phyloP scores from a whole-genome alignment of 2,329 filamentous ascomycete genomes.

The Microcyclospora tardicrescens region DNA sequence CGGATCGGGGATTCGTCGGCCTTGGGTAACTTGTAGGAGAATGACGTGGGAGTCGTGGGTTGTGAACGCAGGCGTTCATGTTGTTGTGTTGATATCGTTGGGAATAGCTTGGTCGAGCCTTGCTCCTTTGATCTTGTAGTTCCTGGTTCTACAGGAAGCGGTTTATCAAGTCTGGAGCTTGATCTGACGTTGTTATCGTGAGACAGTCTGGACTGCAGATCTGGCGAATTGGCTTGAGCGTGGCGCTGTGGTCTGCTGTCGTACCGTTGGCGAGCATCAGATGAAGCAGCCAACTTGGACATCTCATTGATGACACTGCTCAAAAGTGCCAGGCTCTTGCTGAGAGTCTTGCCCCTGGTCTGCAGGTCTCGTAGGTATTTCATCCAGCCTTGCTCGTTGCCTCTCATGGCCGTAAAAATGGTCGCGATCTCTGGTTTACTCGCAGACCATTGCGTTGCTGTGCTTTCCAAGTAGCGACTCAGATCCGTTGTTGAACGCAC shows the following conservation, averaged over 20 bases:
- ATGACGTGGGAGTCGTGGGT: not conserved
- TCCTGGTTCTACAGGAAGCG: slow-evolving; percentile 14
- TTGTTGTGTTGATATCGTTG: slow-evolving; percentile 5
- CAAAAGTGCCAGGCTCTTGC: slow-evolving; percentile 56
- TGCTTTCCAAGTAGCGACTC: slow-evolving; percentile 56
- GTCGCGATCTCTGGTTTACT: slow-evolving; percentile 49
- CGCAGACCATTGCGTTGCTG: slow-evolving; percentile 42
- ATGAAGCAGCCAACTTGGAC: slow-evolving; percentile 69
- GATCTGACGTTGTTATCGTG: not conserved
- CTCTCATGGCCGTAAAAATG: slow-evolving; percentile 80
- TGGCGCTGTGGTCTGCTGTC: slow-evolving; percentile 6
- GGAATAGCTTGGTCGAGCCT: slow-evolving; percentile 5
- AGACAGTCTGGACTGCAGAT: slow-evolving; percentile 10
- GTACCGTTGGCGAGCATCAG: slow-evolving; percentile 38
- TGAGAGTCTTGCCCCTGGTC: slow-evolving; percentile 56
- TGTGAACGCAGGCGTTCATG: slow-evolving; percentile 6
- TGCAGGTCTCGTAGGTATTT: slow-evolving; percentile 66
- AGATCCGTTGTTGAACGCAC: slow-evolving; percentile 65
- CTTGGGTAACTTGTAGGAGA: not conserved
- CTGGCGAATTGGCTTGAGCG: slow-evolving; percentile 2
- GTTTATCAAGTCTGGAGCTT: slow-evolving; percentile 10
- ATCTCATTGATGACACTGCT: slow-evolving; percentile 72
- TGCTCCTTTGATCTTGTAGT: slow-evolving; percentile 4
- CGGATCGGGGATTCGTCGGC: not conserved
- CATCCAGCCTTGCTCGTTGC: slow-evolving; percentile 83